Evolutionary conservation across 306 rosid species (phyloP).

Genomic region (Nissolia schottii): DNA sequence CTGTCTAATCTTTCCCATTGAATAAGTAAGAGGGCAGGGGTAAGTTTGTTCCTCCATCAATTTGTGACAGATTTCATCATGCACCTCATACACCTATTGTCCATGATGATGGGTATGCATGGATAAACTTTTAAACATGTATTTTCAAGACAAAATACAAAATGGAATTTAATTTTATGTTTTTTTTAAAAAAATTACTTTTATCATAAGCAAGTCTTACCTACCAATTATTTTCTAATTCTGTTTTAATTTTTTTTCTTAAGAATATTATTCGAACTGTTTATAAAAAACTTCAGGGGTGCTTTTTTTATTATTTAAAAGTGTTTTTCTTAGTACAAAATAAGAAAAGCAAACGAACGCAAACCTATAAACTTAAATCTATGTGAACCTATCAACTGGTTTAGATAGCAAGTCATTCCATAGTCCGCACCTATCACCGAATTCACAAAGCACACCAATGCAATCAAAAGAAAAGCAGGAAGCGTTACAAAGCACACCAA

Average conservation of each 20-base stretch:
- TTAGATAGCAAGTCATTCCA: not conserved
- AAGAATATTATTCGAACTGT: too few relatives aligned
- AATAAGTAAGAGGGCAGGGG: not conserved
- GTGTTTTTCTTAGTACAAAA: too few relatives aligned
- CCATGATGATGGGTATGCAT: not conserved
- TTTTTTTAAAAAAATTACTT: too few relatives aligned
- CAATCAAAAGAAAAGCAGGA: not conserved
- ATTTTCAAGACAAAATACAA: too few relatives aligned
- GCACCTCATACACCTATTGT: not conserved
- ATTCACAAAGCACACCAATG: not conserved
- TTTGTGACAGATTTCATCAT: not conserved
- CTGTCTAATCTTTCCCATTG: not conserved
- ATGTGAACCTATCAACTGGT: not conserved
- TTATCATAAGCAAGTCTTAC: too few relatives aligned
- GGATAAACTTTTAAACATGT: too few relatives aligned
- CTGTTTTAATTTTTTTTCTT: too few relatives aligned
- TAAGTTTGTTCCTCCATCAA: not conserved
- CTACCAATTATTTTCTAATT: too few relatives aligned
- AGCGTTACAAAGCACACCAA: not conserved
- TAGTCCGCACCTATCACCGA: not conserved
- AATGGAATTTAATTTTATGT: too few relatives aligned
- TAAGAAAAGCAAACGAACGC: too few relatives aligned
- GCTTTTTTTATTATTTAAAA: too few relatives aligned
- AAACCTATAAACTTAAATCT: not conserved
- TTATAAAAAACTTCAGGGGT: too few relatives aligned